Percentiles rank a stretch among this genome's conserved stretches.
Evolutionary conservation across 345 rosid species (phyloP).

Genomic region (Eucalyptus paniculata): DNA sequence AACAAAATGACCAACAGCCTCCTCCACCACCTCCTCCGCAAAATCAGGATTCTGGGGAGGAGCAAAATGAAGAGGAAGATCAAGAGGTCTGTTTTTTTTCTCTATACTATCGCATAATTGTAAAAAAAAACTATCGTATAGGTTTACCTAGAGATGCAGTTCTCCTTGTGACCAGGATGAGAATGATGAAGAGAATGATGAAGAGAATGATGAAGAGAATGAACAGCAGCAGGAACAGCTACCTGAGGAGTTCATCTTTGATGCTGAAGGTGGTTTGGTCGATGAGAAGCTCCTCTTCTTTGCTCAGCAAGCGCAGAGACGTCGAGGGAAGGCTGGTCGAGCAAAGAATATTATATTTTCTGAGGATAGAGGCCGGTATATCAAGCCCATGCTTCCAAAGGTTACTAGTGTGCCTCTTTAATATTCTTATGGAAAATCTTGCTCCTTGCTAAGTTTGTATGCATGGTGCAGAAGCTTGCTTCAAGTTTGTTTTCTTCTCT

Average conservation of each 20-base stretch:
- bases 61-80: conserved; percentile 84
- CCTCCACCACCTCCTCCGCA: conserved; percentile 97
- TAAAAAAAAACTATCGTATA: neutral
- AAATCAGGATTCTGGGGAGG: conserved; percentile 65
- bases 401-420: conserved; percentile 14
- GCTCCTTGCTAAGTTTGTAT: neutral
- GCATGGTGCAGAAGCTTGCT: neutral
- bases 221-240: conserved; percentile 88
- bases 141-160: neutral
- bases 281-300: conserved; percentile 97
- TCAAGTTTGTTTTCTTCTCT: neutral
- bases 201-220: conserved; percentile 61
- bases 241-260: conserved; percentile 96
- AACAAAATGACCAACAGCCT: conserved; percentile 80
- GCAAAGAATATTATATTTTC: conserved; percentile 95
- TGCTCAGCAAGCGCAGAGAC: conserved; percentile 96
- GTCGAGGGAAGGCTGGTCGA: conserved; percentile 90
- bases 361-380: conserved; percentile 95
- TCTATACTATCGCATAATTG: neutral
- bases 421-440: neutral
- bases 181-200: conserved; percentile 71
- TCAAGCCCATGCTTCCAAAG: conserved; percentile 98
- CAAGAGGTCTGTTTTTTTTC: conserved; percentile 35
- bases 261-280: conserved; percentile 96
- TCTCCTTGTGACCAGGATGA: conserved; percentile 46